Evolutionary conservation across 2,329 filamentous ascomycete species (phyloP).

Genomic region (Furcasterigmium sp.): DNA sequence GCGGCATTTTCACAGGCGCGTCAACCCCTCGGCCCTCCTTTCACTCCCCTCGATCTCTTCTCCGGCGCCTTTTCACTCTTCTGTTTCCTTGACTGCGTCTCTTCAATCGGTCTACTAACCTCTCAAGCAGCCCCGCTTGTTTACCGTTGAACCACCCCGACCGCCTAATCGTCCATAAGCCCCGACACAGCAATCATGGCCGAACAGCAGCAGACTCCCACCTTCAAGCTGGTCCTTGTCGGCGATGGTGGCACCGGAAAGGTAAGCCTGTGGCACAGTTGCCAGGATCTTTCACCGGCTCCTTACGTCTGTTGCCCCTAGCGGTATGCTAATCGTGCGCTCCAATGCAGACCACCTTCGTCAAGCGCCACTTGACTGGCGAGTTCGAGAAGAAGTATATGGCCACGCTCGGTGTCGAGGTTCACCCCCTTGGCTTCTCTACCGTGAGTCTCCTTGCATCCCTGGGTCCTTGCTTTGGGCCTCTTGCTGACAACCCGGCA

Average conservation of each 20-base stretch:
- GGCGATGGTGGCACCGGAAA: constrained; percentile 99
- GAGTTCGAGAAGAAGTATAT: constrained; percentile 99
- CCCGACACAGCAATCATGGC: constrained; percentile 53
- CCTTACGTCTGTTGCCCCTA: no score
- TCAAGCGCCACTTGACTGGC: constrained; percentile 99
- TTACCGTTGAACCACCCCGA: constrained; percentile 29
- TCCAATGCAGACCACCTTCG: constrained; percentile 82
- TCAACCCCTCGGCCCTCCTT: constrained; percentile 1
- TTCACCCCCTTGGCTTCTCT: constrained; percentile 95
- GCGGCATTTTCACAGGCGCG: constrained; percentile 1
- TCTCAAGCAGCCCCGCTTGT: constrained; percentile 33
- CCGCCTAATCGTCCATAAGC: constrained; percentile 18
- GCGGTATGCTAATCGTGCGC: constrained; percentile 13
- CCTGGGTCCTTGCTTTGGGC: not conserved
- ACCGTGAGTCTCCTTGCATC: constrained; percentile 64
- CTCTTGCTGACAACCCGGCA: constrained; percentile 34
- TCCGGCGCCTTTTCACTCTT: no score
- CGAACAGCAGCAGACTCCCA: constrained; percentile 51
- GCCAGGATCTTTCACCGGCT: no score
- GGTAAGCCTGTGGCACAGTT: constrained; percentile 50
- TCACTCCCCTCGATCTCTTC: not conserved
- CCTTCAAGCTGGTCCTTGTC: constrained; percentile 99
- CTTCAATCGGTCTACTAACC: no score
- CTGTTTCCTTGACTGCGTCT: no score
- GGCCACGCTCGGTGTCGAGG: constrained; percentile 97